Evolutionary conservation across 768 basidiomycete species (phyloP), one percentile per base, ranked within the genome.

Genomic region (Crepidotus variabilis): DNA sequence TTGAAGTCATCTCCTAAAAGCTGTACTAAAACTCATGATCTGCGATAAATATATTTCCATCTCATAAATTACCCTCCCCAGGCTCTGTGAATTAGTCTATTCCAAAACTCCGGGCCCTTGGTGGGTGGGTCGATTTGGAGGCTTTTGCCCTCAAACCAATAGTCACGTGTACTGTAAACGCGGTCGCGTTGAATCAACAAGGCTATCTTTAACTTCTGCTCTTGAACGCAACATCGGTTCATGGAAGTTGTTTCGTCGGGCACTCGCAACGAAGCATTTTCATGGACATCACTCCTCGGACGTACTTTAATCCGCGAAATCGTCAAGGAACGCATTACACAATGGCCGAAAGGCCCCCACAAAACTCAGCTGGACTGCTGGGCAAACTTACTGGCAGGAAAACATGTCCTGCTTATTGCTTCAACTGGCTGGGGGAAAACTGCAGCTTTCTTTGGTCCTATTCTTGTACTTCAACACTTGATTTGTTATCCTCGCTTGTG

Each of bases 371-470:
- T 65, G 14, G 61, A 67, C 16, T 61, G 57, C 34, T 63, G 63
- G 59, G 53, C 59, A 22, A 55, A 63, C 50, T 60, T 50, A 18
- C 58, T 67, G 11, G 36, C 56, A n/a, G 49, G 56, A 24, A 61
- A 47, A 22, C 61, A 60, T 35, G 43, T 62, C 9, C 51, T 66
- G 14, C 57, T 66, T 23, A 58, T 66, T 49, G 60, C 63, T 2
- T 58, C 59, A 14, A 65, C 63, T 11, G 62, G 60, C 3, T 60
- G 53, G 45, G 65, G 65, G 3, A 65, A 63, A 50, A 66, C 65
- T 34, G 50, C 63, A 0, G 55, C 58, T 9, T 66, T 61, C 45
- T 63, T 60, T 54, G 47, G 21, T 5, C 48, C 57, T 11, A 35
- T 64, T 16, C 51, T 64, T 7, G 53, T 66, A 45, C 48, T 63